A percentile compares a stretch with the other conserved stretches of the same genome.
phyloP scores from a whole-genome alignment of 2,329 filamentous ascomycete genomes.

The Fusarium avenaceum region DNA sequence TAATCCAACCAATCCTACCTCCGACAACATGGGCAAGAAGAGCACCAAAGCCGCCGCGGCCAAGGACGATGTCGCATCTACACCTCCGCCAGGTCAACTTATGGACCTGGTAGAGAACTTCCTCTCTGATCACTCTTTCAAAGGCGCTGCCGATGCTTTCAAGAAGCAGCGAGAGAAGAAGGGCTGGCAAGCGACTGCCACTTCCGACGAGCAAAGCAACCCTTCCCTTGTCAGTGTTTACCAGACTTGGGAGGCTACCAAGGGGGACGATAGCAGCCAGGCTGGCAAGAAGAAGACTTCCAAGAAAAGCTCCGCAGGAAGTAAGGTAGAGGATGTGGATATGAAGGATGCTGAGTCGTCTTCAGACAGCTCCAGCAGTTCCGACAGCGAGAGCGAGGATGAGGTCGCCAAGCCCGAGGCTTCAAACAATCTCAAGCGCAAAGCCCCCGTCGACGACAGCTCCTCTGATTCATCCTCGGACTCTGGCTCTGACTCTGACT shows the following conservation, averaged over 20 bases:
- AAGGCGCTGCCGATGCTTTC: slow-evolving; percentile 72
- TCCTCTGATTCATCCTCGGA: slow-evolving; percentile 56
- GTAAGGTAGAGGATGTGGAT: slow-evolving; percentile 58
- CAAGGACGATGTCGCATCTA: slow-evolving; percentile 38
- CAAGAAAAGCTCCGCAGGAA: slow-evolving; percentile 47
- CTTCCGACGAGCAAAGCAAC: slow-evolving; percentile 39
- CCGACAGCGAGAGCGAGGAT: slow-evolving; percentile 44
- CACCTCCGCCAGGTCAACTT: slow-evolving; percentile 69
- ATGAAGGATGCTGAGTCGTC: slow-evolving; percentile 62
- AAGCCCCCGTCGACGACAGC: slow-evolving; percentile 52
- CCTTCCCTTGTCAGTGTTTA: slow-evolving; percentile 65
- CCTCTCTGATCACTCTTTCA: slow-evolving; percentile 75
- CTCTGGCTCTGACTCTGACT: slow-evolving; percentile 53
- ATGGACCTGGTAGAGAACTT: slow-evolving; percentile 77
- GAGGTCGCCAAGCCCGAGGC: slow-evolving; percentile 43
- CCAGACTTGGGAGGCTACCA: slow-evolving; percentile 62
- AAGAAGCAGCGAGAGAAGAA: slow-evolving; percentile 71
- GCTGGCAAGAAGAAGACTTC: slow-evolving; percentile 42
- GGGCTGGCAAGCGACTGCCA: slow-evolving; percentile 57
- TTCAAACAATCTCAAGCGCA: slow-evolving; percentile 57
- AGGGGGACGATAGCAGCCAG: slow-evolving; percentile 36
- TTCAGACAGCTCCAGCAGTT: slow-evolving; percentile 52
- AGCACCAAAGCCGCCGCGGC: slow-evolving; percentile 39
- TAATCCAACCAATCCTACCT: slow-evolving; percentile 38
- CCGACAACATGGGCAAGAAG: slow-evolving; percentile 55